Base-by-base conservation (phyloP, 1,139 yeast species). In the Suhomyces yuchorum region DNA sequence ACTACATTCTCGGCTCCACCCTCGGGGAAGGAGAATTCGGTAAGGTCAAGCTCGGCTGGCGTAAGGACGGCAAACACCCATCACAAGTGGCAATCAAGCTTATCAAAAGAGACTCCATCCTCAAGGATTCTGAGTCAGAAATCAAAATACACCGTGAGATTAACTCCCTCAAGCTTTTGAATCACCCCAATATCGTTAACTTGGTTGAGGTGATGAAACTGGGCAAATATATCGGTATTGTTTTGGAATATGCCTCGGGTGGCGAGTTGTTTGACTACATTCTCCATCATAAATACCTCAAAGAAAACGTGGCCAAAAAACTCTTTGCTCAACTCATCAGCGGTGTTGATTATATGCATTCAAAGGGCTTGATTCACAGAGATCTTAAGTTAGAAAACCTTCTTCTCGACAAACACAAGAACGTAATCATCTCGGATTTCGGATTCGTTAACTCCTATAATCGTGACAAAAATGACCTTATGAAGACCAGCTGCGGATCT, bases 11-110 rank as follows among this genome's bases (percentile, higher is more conserved):
- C 7, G 98, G 98, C 3, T 85, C 96, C 18, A 92, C 98, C 1
- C 72, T 93, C n/a, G 99, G 99, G 35, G 97, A 92, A 70, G 99
- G 99, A 39, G 98, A 93, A 65, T 93, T 93, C 66, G 99, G 98
- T 50, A 92, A 92, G 67, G 99, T 93, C 52, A 93, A 92, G 66
- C 75, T 93, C n/a, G 98, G 97, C 17, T 92, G 97, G 97, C 76
- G 96, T 48, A 85, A 86, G 65, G 93, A 85, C 60, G 91, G 91
- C 32, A 73, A 75, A 54, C 78, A 76, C 41, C 91, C 96, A 4
- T 82, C 87, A 46, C 95, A 90, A 69, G 97, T 92, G 20, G 99
- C 99, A 43, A 91, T 93, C 59, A 93, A 93, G 64, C 80, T 93
- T 52, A 90, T 93, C 51, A 84, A 92, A 60, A 78, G 96, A 59